Evolutionary conservation across 345 rosid species (phyloP).

Genomic region (Euphorbia pulcherrima): DNA sequence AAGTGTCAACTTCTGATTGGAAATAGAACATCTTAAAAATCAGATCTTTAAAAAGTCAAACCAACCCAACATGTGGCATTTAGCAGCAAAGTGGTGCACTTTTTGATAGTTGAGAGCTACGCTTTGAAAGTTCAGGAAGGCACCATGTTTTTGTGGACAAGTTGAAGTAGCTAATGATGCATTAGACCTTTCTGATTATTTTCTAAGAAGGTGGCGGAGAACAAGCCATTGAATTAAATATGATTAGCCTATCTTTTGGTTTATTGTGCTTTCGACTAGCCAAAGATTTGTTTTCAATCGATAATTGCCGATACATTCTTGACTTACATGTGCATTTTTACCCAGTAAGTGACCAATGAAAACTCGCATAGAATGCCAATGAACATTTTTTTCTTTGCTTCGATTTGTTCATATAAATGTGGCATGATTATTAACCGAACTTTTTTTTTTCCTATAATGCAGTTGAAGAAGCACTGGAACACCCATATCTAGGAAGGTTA

Average conservation of each 20-base stretch:
- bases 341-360: not conserved
- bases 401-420: no score
- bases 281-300: not conserved
- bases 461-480: conserved; percentile 94
- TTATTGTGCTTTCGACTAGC: not conserved
- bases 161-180: no score
- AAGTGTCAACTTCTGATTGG: no score
- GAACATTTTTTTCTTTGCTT: conserved; percentile 6
- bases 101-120: no score
- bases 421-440: not conserved
- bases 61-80: no score
- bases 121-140: no score
- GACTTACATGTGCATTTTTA: not conserved
- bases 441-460: conserved; percentile 9
- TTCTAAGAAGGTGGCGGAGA: no score
- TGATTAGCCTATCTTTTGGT: not conserved
- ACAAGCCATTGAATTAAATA: not conserved
- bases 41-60: no score
- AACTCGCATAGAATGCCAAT: not conserved
- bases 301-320: not conserved
- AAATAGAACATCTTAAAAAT: no score
- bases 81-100: no score
- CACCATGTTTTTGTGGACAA: no score
- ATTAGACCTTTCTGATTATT: no score
- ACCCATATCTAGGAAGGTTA: conserved; percentile 74